These are phyloP conservation scores for Gossypium schwendimanii DNA, from an alignment of 441 rosid genomes.

Conservation along the genomic window DNA sequence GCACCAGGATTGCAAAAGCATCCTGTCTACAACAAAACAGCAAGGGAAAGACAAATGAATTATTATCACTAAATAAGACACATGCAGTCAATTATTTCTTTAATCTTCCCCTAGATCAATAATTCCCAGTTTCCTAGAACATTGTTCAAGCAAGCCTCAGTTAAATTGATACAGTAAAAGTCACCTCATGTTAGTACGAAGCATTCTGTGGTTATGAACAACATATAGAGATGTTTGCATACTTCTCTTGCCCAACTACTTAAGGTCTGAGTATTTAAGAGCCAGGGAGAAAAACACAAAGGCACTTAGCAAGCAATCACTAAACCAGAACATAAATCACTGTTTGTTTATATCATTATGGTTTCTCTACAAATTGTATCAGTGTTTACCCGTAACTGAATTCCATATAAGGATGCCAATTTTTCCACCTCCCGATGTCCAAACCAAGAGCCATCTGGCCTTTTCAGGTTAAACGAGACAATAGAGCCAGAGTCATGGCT, in stretches of 20 bases:
- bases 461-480: constrained; percentile 77
- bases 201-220: neutral
- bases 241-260: neutral
- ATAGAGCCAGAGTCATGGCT: constrained; percentile 48
- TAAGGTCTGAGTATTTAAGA: neutral
- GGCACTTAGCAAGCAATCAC: neutral
- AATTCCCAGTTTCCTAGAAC: neutral
- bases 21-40: constrained; percentile 69
- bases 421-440: constrained; percentile 94
- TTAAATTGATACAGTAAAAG: neutral
- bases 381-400: constrained; percentile 83
- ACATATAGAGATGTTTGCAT: neutral
- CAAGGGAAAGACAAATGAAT: constrained; percentile 14
- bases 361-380: constrained; percentile 11
- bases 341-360: neutral
- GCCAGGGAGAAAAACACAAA: neutral
- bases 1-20: constrained; percentile 99
- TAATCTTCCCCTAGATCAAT: neutral
- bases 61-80: constrained; percentile 13
- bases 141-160: neutral
- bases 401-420: constrained; percentile 82
- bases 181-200: neutral
- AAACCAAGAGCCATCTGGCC: constrained; percentile 91
- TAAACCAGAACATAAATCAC: neutral
- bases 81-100: neutral